Conservation (phyloP, 352 stramenopile species). For the Phytophthora cactorum region DNA sequence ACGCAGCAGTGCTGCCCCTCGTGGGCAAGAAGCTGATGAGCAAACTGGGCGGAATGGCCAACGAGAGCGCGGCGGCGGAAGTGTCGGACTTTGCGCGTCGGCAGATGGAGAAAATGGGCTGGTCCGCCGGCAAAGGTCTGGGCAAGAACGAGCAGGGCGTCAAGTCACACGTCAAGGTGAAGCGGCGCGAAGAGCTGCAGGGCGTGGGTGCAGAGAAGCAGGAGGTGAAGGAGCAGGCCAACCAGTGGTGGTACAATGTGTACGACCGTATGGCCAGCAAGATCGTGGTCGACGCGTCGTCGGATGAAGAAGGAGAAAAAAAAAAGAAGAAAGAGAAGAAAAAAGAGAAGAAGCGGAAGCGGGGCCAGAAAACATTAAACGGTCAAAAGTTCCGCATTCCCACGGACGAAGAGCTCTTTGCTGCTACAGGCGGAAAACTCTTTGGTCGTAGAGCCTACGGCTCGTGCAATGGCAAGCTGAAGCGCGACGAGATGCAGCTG, state of each 20-base stretch:
- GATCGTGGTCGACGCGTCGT: slow-evolving; percentile 78
- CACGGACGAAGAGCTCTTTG: slow-evolving; percentile 97
- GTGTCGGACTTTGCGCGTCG: slow-evolving; percentile 83
- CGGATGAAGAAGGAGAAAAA: slow-evolving; percentile 7
- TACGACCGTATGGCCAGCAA: slow-evolving; percentile 89
- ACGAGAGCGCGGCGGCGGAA: slow-evolving; percentile 67
- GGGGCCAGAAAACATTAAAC: slow-evolving; percentile 40
- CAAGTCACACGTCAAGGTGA: slow-evolving; percentile 93
- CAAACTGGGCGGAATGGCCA: slow-evolving; percentile 81
- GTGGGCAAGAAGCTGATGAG: slow-evolving; percentile 87
- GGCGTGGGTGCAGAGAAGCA: slow-evolving; percentile 89
- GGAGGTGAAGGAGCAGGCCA: slow-evolving; percentile 68
- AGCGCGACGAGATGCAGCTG: slow-evolving; percentile 72
- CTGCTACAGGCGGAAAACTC: slow-evolving; percentile 94
- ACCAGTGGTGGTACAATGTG: slow-evolving; percentile 91
- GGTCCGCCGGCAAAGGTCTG: slow-evolving; percentile 95
- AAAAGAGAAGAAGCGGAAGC: slow-evolving; percentile 47
- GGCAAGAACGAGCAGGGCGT: slow-evolving; percentile 96
- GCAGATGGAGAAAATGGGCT: slow-evolving; percentile 97
- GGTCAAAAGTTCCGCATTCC: slow-evolving; percentile 65
- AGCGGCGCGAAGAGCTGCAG: slow-evolving; percentile 93
- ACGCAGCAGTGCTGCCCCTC: slow-evolving; percentile 50
- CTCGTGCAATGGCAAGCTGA: slow-evolving; percentile 87
- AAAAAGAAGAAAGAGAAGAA: slow-evolving; percentile 66
- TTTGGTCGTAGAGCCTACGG: slow-evolving; percentile 95